Base-by-base conservation (phyloP, 805 yeast species). In the Teunomyces funiuensis region DNA sequence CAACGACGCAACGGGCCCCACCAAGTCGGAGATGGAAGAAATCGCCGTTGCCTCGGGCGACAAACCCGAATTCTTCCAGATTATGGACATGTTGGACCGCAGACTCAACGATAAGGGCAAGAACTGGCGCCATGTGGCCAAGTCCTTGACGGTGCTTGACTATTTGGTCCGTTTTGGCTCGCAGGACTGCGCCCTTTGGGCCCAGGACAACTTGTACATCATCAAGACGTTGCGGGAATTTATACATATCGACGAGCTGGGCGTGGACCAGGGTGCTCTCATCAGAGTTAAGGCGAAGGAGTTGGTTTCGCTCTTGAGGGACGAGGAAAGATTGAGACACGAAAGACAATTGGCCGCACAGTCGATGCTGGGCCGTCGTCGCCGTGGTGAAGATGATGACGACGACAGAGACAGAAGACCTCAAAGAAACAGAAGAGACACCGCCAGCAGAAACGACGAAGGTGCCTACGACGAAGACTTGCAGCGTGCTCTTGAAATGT, bases 51-150 rank as follows among this genome's bases (percentile, higher is more conserved):
- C 82, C 51, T 66, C 69, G 56, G 14, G 13, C 14, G 27, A 23
- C 15, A 74, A 66, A 47, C 80, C 83, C 5, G 95, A 88, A 53
- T 81, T 89, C 54, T 74, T 88, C 55, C 95, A 89, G 58, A 80
- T 89, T 36, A 86, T 91, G 95, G 97, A 91, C 57, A 88, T 91
- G 83, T 66, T 91, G 33, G 97, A 91, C 66, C 80, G 88, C 51
- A 77, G 99, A 49, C 69, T 91, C 50, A 91, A 91, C 58, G 98
- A 91, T 60, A 90, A 90, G 70, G 98, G 98, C 46, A 90, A 89
- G 62, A 86, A 91, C 66, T 91, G 97, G 97, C 78, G 96, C 51
- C 99, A 91, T 61, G 90, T 91, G 37, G 90, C 95, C 48, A 93
- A 91, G 63, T 83, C 96, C 1, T 73, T 91, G 47, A 85, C 95